Conservation (phyloP, 345 rosid genomes). For the Zanthoxylum bungeanum region DNA sequence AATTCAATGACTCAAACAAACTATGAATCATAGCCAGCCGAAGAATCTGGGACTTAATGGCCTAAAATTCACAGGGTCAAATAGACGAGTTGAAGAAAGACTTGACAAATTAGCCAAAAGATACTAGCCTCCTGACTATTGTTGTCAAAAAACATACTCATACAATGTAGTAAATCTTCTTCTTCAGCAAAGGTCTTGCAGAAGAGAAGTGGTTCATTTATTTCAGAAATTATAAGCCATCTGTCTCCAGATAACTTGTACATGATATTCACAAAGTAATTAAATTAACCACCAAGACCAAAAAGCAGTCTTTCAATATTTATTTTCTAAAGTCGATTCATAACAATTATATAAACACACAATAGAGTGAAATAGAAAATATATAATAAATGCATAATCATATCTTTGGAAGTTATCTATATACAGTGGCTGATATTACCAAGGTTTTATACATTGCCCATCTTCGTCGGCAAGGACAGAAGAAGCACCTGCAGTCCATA, state of each 20-base stretch:
- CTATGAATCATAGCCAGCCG: no score
- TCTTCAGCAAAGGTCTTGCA: not conserved
- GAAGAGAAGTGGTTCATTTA: not conserved
- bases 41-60: no score
- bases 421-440: conserved; percentile 35
- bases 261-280: not conserved
- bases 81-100: no score
- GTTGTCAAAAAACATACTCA: not conserved
- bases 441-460: conserved; percentile 31
- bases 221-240: not conserved
- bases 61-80: no score
- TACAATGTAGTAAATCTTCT: not conserved
- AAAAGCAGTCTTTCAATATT: no score
- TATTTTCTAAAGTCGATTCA: no score
- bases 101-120: not conserved
- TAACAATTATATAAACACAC: not conserved
- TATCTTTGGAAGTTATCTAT: not conserved
- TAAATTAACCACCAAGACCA: not conserved
- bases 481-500: conserved; percentile 54
- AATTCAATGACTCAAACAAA: no score
- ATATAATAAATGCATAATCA: no score
- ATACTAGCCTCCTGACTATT: not conserved
- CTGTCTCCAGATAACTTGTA: not conserved
- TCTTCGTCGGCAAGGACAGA: conserved; percentile 14
- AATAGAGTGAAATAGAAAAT: not conserved